Base-by-base conservation (phyloP, 225 moss, liverwort and hornwort species). In the Antitrichia curtipendula region DNA sequence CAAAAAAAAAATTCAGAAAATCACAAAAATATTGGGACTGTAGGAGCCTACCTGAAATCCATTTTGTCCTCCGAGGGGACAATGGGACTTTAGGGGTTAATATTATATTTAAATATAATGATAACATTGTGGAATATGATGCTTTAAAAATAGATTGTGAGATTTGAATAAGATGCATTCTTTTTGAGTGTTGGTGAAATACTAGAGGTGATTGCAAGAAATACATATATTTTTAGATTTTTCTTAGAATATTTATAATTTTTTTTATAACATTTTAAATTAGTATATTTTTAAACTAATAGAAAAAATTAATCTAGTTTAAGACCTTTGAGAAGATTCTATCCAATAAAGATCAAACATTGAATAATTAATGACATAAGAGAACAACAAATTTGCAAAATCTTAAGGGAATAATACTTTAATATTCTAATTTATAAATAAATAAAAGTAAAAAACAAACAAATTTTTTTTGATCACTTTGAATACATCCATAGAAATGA, bases 211-310 rank as follows among this genome's bases (percentile, higher is more conserved):
- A 23, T 36, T n/a, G 16, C 4, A 76, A 76, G 11, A n/a, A 24
- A n/a, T 9, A 2, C 2, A 16, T 6, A 1, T 9, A 24, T 54
- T n/a, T 6, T 15, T 24, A n/a, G 10, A 16, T 76, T 3, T 15
- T 76, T 54, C 6, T 16, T n/a, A 1, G 8, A n/a, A 16, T 24
- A 24, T 7, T 54, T n/a, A 4, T 15, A 3, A 23, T n/a, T 23
- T 76, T 34, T 53, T 23, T 4, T 22, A 13, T 14, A 6, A 54
- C n/a, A 54, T 76, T n/a, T n/a, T 14, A n/a, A 16, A 54, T 10
- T n/a, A 25, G 10, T 0, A 2, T 10, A 16, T 8, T n/a, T 27
- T 6, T 0, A 76, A 53, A 9, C 10, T 2, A 36, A 6, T 53
- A 1, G 5, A 7, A 76, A 34, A 34, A 9, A 72, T 17, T 76